Conservation (phyloP, 1,284 basidiomycete genomes). For the Ceraceosorus guamensis region DNA sequence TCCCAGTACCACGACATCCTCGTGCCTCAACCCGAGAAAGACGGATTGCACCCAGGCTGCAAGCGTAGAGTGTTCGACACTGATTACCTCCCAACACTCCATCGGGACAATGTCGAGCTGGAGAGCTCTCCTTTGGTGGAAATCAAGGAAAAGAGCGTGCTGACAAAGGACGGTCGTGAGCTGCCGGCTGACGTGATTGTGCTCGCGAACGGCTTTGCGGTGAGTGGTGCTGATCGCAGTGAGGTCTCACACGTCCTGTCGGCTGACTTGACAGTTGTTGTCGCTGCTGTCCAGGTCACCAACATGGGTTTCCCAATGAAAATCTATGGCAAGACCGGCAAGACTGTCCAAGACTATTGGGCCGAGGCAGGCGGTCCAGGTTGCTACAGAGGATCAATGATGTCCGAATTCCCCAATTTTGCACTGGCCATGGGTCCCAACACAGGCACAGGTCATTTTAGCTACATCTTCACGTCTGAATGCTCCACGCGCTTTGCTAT, state of each 20-base stretch:
- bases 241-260: too few species aligned
- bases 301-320: slow-evolving; percentile 17
- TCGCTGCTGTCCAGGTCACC: not conserved
- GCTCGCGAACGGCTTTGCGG: slow-evolving; percentile 19
- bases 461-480: slow-evolving; percentile 38
- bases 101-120: slow-evolving; percentile 32
- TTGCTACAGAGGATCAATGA: slow-evolving; percentile 28
- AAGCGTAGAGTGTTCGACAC: slow-evolving; percentile 43
- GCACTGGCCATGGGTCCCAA: slow-evolving; percentile 34
- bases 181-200: slow-evolving; percentile 24
- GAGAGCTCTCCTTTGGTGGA: slow-evolving; percentile 22
- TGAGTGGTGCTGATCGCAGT: too few species aligned
- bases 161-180: slow-evolving; percentile 9
- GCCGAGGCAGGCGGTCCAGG: slow-evolving; percentile 15
- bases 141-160: slow-evolving; percentile 37
- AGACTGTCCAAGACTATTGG: slow-evolving; percentile 20
- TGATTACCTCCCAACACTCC: slow-evolving; percentile 32
- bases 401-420: slow-evolving; percentile 41
- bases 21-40: slow-evolving; percentile 16
- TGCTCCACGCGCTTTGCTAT: slow-evolving; percentile 31
- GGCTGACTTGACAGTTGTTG: too few species aligned
- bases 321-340: slow-evolving; percentile 17
- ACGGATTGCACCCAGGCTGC: slow-evolving; percentile 36
- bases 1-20: slow-evolving; percentile 31
- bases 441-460: slow-evolving; percentile 40